Percentiles rank a stretch among this genome's conserved stretches.
These are phyloP conservation scores for Coelastrella sp. DNA, from an alignment of 139 green algal species.

Conservation along the genomic window DNA sequence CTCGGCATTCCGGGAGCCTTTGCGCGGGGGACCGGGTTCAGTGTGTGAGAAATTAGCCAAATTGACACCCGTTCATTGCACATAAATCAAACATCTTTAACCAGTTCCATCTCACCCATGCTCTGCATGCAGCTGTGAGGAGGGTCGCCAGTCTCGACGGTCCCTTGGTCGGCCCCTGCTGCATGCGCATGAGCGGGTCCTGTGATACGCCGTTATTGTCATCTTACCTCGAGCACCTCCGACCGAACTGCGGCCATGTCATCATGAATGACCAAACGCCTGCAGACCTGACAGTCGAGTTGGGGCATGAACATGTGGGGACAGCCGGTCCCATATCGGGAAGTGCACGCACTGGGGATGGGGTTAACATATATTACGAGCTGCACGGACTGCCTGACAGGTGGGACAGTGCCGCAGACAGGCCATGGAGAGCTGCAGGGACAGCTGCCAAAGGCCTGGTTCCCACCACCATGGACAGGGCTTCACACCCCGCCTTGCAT, in stretches of 20 bases:
- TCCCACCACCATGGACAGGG: background rate
- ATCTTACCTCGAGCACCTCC: background rate
- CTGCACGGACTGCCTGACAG: conserved; percentile 29
- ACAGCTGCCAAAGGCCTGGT: background rate
- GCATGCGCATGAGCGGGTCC: background rate
- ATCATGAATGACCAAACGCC: background rate
- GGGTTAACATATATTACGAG: conserved; percentile 36
- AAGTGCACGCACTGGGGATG: background rate
- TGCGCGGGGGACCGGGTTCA: too few species aligned
- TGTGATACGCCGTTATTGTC: background rate
- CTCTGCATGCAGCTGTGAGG: too few species aligned
- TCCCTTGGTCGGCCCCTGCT: too few species aligned
- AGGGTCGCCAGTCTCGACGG: too few species aligned
- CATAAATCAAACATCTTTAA: too few species aligned
- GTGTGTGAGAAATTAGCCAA: too few species aligned
- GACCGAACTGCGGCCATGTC: background rate
- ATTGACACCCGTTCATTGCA: too few species aligned
- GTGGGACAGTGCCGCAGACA: background rate
- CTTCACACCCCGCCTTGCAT: background rate
- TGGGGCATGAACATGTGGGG: background rate
- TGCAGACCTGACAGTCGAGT: conserved; percentile 14
- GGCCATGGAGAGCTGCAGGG: background rate
- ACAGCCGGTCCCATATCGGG: background rate
- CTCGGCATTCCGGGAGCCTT: too few species aligned
- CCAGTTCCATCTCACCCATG: too few species aligned